Conservation (phyloP, 2,329 filamentous ascomycete genomes). For the Talaromyces sp. region DNA sequence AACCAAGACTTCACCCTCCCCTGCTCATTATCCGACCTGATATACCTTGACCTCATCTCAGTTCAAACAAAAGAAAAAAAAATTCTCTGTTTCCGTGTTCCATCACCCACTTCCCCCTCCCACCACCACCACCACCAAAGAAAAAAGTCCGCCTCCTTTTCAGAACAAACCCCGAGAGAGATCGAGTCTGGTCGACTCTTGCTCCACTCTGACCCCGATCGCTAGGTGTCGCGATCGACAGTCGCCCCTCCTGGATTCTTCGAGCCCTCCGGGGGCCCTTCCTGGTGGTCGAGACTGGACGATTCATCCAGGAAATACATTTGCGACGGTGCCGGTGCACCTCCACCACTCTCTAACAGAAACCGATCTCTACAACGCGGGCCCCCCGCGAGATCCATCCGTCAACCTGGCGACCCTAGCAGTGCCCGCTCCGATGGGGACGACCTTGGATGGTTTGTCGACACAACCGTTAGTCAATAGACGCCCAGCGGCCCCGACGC, state of each 20-base stretch:
- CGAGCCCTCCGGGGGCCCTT: conserved; percentile 49
- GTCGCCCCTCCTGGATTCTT: conserved; percentile 55
- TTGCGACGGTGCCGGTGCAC: conserved; percentile 13
- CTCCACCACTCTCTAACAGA: conserved; percentile 38
- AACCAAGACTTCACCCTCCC: not conserved
- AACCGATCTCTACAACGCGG: conserved; percentile 42
- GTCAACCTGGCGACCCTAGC: conserved; percentile 66
- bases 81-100: too few species aligned
- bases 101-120: too few species aligned
- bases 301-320: conserved; percentile 37
- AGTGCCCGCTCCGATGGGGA: conserved; percentile 64
- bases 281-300: conserved; percentile 55
- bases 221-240: conserved; percentile 35
- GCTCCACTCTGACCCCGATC: conserved; percentile 23
- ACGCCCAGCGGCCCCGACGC: conserved; percentile 68
- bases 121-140: not conserved
- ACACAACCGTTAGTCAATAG: conserved; percentile 70
- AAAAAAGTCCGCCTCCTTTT: too few species aligned
- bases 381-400: conserved; percentile 45
- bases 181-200: conserved; percentile 14
- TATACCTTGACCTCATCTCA: too few species aligned
- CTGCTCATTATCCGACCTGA: too few species aligned
- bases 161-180: conserved; percentile 9
- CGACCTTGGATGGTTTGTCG: conserved; percentile 63
- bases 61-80: not conserved